Percentiles rank a stretch among this genome's conserved stretches.
Evolutionary conservation across 2,329 filamentous ascomycete genomes (phyloP).

Genomic region (Colletotrichum costaricense): DNA sequence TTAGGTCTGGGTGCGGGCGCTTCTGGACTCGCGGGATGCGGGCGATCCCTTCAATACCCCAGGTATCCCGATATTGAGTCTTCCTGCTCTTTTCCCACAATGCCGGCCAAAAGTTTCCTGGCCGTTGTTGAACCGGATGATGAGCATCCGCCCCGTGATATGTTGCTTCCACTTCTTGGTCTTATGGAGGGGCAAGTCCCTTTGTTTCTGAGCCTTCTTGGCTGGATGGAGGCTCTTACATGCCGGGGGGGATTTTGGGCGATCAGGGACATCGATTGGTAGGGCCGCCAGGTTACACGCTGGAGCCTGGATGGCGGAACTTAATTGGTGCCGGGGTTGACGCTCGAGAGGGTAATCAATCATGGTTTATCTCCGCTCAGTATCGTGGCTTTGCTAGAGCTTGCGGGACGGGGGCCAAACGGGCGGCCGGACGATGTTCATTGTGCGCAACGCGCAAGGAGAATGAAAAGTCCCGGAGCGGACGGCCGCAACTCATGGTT

Average conservation of each 20-base stretch:
- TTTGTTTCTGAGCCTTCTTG: slow-evolving; percentile 19
- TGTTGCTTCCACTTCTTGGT: slow-evolving; percentile 7
- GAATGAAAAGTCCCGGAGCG: not conserved
- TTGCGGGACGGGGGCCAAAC: not conserved
- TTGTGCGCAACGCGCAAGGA: not conserved
- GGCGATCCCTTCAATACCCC: slow-evolving; percentile 17
- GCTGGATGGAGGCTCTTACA: slow-evolving; percentile 4
- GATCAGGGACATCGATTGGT: slow-evolving; percentile 6
- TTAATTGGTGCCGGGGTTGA: not conserved
- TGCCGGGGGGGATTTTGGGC: not conserved
- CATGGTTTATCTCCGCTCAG: not conserved
- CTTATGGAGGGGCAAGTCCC: not conserved
- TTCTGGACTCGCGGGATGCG: slow-evolving; percentile 9
- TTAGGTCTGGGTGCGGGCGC: slow-evolving; percentile 12
- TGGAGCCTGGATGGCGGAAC: slow-evolving; percentile 3
- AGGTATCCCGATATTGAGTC: not conserved
- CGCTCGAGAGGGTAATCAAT: slow-evolving; percentile 16
- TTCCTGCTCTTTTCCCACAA: not conserved
- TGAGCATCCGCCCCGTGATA: slow-evolving; percentile 21
- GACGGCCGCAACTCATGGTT: slow-evolving; percentile 1
- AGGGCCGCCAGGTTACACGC: not conserved
- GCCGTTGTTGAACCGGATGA: slow-evolving; percentile 16
- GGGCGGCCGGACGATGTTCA: not conserved
- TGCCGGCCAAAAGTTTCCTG: not conserved
- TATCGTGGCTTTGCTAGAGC: slow-evolving; percentile 2